Evolutionary conservation across 768 basidiomycete genomes (phyloP).

Genomic region (Dacryopinax spathularia): DNA sequence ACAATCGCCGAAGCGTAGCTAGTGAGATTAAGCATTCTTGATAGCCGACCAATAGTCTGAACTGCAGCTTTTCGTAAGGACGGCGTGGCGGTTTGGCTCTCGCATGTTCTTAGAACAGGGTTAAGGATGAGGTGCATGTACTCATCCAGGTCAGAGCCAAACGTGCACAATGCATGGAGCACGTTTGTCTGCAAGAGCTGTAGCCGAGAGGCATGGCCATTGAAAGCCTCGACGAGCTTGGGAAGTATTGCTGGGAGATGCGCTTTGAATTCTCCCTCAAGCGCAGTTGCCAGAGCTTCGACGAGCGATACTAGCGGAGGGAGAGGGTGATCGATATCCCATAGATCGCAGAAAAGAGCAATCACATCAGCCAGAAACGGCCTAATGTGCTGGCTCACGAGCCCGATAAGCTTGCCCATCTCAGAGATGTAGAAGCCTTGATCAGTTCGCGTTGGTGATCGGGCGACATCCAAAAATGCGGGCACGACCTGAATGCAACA

Average conservation of each 20-base stretch:
- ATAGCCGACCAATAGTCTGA: conserved; percentile 79
- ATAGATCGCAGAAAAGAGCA: conserved; percentile 71
- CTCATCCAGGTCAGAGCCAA: conserved; percentile 93
- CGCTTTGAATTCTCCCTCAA: conserved; percentile 95
- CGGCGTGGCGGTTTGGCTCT: conserved; percentile 58
- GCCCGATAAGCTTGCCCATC: conserved; percentile 83
- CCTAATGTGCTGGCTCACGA: conserved; percentile 93
- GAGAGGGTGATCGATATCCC: conserved; percentile 70
- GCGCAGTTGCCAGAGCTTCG: conserved; percentile 79
- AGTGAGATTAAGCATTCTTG: conserved; percentile 87
- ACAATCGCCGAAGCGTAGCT: conserved; percentile 96
- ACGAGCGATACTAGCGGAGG: conserved; percentile 84
- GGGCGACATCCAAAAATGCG: conserved; percentile 79
- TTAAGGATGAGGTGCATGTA: conserved; percentile 95
- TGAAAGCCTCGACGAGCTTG: conserved; percentile 77
- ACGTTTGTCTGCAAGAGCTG: conserved; percentile 73
- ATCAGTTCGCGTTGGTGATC: conserved; percentile 60
- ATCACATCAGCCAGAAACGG: conserved; percentile 82
- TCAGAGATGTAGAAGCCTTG: conserved; percentile 94
- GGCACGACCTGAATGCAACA: conserved; percentile 52
- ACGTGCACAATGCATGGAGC: conserved; percentile 86
- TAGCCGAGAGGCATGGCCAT: conserved; percentile 69
- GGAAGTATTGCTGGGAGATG: conserved; percentile 85
- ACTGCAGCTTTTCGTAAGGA: conserved; percentile 76
- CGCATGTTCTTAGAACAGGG: conserved; percentile 81